Conservation (phyloP, 345 rosid species). For the Firmiana major region DNA sequence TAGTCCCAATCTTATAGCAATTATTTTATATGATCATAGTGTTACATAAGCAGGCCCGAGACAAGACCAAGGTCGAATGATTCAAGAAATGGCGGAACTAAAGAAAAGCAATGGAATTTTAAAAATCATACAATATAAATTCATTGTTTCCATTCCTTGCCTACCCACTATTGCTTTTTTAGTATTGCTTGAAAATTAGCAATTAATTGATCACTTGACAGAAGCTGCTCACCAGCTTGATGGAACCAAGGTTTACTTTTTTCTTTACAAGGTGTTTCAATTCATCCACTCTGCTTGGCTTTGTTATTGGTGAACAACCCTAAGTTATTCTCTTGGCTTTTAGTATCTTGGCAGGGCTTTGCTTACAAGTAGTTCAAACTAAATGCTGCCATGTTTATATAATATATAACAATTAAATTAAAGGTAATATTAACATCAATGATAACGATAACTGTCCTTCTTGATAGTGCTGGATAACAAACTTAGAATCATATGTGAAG, state of each 20-base stretch:
- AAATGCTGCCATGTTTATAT: neutral
- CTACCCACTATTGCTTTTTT: neutral
- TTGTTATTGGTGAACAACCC: neutral
- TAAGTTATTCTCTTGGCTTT: neutral
- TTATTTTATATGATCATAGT: too few species aligned
- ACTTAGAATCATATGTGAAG: too few species aligned
- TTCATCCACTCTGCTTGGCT: neutral
- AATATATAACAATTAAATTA: neutral
- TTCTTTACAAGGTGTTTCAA: neutral
- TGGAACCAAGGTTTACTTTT: neutral
- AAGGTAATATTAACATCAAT: neutral
- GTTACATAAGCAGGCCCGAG: neutral
- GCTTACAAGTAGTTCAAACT: neutral
- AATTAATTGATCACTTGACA: neutral
- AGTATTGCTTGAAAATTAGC: neutral
- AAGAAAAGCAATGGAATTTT: neutral
- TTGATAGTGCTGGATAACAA: too few species aligned
- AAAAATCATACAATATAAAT: neutral
- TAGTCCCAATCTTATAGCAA: neutral
- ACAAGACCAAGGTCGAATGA: neutral
- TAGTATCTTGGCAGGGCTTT: neutral
- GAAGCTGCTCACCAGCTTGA: conserved; percentile 5
- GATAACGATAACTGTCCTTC: neutral
- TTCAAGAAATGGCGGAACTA: neutral
- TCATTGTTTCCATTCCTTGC: neutral